Percentiles rank a stretch among this genome's conserved stretches.
Conservation (phyloP, 139 green algal species). For the Chlamydomonas urium region DNA sequence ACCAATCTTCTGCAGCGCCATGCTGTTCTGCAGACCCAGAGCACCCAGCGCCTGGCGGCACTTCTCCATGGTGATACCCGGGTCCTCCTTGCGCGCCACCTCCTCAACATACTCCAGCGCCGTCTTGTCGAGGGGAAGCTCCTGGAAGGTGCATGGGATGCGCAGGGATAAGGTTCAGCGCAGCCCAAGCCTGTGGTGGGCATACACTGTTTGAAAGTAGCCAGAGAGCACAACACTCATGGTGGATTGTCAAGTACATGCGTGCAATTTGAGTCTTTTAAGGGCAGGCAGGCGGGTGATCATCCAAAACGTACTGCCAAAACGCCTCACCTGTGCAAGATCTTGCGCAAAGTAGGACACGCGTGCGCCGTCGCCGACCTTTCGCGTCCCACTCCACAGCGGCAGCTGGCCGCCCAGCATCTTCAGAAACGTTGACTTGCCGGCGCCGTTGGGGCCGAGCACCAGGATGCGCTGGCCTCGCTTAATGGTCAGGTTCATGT, state of each 20-base stretch:
- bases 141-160: too few relatives aligned
- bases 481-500: constrained; percentile 45
- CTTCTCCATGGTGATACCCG: constrained; percentile 48
- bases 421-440: constrained; percentile 29
- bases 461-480: constrained; percentile 56
- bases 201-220: too few relatives aligned
- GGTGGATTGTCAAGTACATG: too few relatives aligned
- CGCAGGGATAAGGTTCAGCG: neutral
- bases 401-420: constrained; percentile 30
- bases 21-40: constrained; percentile 58
- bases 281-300: too few relatives aligned
- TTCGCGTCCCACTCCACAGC: constrained; percentile 39
- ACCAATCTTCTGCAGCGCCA: constrained; percentile 57
- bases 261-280: too few relatives aligned
- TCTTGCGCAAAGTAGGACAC: constrained; percentile 70
- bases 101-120: constrained; percentile 53
- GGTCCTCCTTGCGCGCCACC: constrained; percentile 44
- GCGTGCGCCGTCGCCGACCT: constrained; percentile 50
- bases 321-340: constrained; percentile 49
- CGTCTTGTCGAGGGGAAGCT: constrained; percentile 52
- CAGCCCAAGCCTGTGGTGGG: neutral
- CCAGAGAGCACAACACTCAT: too few relatives aligned
- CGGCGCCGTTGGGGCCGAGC: constrained; percentile 62
- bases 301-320: too few relatives aligned
- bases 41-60: constrained; percentile 57